Percentiles rank a stretch among this genome's conserved stretches.
These are phyloP conservation scores for Bipolaris oryzae DNA, from an alignment of 2,329 filamentous ascomycete genomes.

Conservation along the genomic window DNA sequence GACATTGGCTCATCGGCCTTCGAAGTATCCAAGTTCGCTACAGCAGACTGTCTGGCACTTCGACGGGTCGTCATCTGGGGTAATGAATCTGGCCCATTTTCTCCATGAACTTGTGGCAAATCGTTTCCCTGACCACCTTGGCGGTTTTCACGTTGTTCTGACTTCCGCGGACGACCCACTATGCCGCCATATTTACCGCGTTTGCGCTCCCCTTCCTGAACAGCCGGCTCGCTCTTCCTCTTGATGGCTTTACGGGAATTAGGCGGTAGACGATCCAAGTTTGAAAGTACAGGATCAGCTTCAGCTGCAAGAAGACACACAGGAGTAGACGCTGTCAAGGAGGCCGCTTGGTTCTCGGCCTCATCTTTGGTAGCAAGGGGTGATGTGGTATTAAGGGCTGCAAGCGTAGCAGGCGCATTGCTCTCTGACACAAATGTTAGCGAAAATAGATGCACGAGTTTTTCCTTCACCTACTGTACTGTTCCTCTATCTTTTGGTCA, in stretches of 20 bases:
- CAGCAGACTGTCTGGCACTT: conserved; percentile 20
- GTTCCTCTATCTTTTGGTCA: background rate
- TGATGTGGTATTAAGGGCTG: background rate
- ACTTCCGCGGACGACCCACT: conserved; percentile 24
- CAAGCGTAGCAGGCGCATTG: background rate
- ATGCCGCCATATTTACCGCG: conserved; percentile 20
- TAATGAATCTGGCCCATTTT: background rate
- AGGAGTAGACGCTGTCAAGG: background rate
- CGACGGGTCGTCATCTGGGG: conserved; percentile 20
- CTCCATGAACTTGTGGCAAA: background rate
- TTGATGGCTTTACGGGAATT: conserved; percentile 17
- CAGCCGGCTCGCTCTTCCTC: conserved; percentile 24
- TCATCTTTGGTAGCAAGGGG: background rate
- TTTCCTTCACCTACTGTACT: background rate
- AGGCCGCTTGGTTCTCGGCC: background rate
- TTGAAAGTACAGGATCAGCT: conserved; percentile 26
- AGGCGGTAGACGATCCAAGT: conserved; percentile 29
- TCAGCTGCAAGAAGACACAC: conserved; percentile 26
- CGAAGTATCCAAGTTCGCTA: background rate
- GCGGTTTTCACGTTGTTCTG: conserved; percentile 5
- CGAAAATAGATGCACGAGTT: background rate
- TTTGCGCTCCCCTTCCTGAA: conserved; percentile 14
- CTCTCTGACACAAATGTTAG: background rate
- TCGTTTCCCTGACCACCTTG: background rate
- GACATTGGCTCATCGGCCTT: background rate